A percentile compares a stretch with the other conserved stretches of the same genome.
phyloP scores from a whole-genome alignment of 345 rosid genomes.

The Atalantia buxifolia region DNA sequence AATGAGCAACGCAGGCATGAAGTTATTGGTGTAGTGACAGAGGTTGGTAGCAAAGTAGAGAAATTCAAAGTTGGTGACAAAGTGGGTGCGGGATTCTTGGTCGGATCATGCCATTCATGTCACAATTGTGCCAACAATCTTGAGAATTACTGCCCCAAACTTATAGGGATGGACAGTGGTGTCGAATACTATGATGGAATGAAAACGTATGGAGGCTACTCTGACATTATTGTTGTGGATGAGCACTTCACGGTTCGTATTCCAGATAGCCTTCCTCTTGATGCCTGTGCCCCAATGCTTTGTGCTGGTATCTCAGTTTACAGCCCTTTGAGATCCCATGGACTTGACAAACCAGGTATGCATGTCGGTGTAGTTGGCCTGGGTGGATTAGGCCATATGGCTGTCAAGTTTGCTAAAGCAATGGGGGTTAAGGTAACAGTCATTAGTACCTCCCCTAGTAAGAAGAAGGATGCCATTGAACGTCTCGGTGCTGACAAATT shows the following conservation, averaged over 20 bases:
- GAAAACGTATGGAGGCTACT: constrained; percentile 17
- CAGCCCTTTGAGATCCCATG: constrained; percentile 11
- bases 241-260: constrained; percentile 13
- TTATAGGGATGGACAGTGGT: neutral
- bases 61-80: neutral
- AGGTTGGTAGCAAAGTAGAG: neutral
- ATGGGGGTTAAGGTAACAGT: constrained; percentile 17
- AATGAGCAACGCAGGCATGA: neutral
- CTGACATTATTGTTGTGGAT: constrained; percentile 15
- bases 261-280: neutral
- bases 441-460: constrained; percentile 14
- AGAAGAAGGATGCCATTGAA: constrained; percentile 16
- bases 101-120: neutral
- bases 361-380: constrained; percentile 17
- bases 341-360: constrained; percentile 9
- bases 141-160: neutral
- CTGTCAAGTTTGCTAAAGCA: constrained; percentile 29
- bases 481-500: constrained; percentile 8
- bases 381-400: constrained; percentile 22
- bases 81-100: neutral
- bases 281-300: constrained; percentile 14
- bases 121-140: neutral
- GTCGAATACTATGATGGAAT: neutral
- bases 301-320: constrained; percentile 18
- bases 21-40: neutral